Conservation (phyloP, 345 rosid genomes). For the rapeseed (Brassica napus) region Da-Ae NC_063451.1:41578001-41578500, state of each 20-base stretch:
- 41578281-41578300: neutral
- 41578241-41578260: constrained; percentile 68
- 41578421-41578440: constrained; percentile 98
- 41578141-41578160: constrained; percentile 75
- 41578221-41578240: constrained; percentile 99
- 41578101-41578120: constrained; percentile 57
- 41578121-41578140: constrained; percentile 66
- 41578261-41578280: constrained; percentile 33
- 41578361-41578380: constrained; percentile 71
- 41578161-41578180: constrained; percentile 62
- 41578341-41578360: constrained; percentile 70
- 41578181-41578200: constrained; percentile 64
- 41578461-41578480: constrained; percentile 86
- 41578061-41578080: constrained; percentile 40
- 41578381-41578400: constrained; percentile 65
- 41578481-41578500: constrained; percentile 78
- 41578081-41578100: constrained; percentile 81
- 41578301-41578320: neutral
- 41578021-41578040: constrained; percentile 12
- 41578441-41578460: constrained; percentile 93
- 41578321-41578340: constrained; percentile 74
- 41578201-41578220: constrained; percentile 84
- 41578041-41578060: constrained; percentile 15
- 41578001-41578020: constrained; percentile 12
- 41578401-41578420: constrained; percentile 90